A percentile compares a stretch with the other conserved stretches of the same genome.
Evolutionary conservation across 805 yeast genomes (phyloP).

Genomic region (Kazachstania kunashirensis): DNA sequence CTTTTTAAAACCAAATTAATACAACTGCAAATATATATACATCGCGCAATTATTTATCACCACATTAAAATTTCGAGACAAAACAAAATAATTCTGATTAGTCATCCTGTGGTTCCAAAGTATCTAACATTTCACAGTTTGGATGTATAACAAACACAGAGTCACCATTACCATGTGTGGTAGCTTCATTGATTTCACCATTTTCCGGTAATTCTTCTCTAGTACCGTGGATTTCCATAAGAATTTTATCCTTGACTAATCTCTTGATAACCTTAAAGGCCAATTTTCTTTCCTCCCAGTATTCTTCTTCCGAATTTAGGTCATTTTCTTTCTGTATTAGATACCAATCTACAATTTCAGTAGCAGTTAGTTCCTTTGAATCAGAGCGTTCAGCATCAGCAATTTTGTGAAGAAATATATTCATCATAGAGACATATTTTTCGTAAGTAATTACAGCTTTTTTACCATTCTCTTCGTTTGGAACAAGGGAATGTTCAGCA

Average conservation of each 20-base stretch:
- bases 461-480: slow-evolving; percentile 7
- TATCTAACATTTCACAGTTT: slow-evolving; percentile 67
- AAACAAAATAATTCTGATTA: no score
- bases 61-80: no score
- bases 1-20: no score
- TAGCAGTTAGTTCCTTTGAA: slow-evolving; percentile 56
- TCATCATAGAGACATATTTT: slow-evolving; percentile 77
- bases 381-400: slow-evolving; percentile 44
- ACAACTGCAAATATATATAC: no score
- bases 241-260: slow-evolving; percentile 72
- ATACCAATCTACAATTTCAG: slow-evolving; percentile 72
- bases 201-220: slow-evolving; percentile 36
- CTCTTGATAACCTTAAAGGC: slow-evolving; percentile 75
- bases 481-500: background rate
- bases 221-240: slow-evolving; percentile 54
- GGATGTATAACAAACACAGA: slow-evolving; percentile 60
- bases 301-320: slow-evolving; percentile 58
- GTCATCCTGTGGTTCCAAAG: slow-evolving; percentile 10
- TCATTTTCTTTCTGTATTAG: slow-evolving; percentile 63
- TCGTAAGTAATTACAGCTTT: slow-evolving; percentile 67
- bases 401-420: slow-evolving; percentile 58
- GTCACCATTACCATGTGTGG: slow-evolving; percentile 24
- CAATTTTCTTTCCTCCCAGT: slow-evolving; percentile 57
- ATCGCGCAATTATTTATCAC: no score
- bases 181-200: slow-evolving; percentile 18